Evolutionary conservation across 345 rosid species (phyloP), one percentile per base, ranked within the genome.

Genomic region (Punica granatum): DNA sequence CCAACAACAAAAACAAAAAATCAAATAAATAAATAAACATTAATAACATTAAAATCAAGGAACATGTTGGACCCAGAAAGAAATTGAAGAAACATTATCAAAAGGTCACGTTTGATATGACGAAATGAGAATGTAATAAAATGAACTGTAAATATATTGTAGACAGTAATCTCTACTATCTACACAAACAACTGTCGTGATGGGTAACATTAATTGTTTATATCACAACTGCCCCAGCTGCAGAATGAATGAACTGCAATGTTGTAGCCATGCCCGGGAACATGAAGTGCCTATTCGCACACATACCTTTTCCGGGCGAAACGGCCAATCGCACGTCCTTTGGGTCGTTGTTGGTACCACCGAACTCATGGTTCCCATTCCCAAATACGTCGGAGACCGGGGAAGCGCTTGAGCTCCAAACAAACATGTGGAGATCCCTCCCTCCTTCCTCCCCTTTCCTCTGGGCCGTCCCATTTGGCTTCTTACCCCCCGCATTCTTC

Each of bases 371-470:
- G 33, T 78, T 56, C 34, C 61, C 61, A 14, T 26, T 56, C 44
- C 97, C 89, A 12, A 81, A 85, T 28, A 77, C 84, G 69, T 94
- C 99, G 3, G 98, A 93, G 16, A 89, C 94, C 18, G 98, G 99
- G 1, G 99, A 94, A 60, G 95, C 73, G 49, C 97, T 89, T 0
- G 98, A 89, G 81, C 99, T 91, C 99, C 99, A 94, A 1, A 94
- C 98, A 58, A 94, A 94, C 99, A 94, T 94, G 81, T 94, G 98
- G 44, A 94, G 86, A 76, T 91, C 99, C 81, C 78, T 91, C 62
- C 82, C 88, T 14, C 77, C 82, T 65, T 88, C 88, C 32, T 37
- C 79, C 28, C 77, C 83, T 48, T 64, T 65, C 35, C 63, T 69
- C 28, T 72, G 65, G n/a, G 49, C 65, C 46, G 34, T 9, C n/a